These are phyloP conservation scores for Durio zibethinus DNA, from an alignment of 345 rosid genomes.

Conservation along the genomic window DNA sequence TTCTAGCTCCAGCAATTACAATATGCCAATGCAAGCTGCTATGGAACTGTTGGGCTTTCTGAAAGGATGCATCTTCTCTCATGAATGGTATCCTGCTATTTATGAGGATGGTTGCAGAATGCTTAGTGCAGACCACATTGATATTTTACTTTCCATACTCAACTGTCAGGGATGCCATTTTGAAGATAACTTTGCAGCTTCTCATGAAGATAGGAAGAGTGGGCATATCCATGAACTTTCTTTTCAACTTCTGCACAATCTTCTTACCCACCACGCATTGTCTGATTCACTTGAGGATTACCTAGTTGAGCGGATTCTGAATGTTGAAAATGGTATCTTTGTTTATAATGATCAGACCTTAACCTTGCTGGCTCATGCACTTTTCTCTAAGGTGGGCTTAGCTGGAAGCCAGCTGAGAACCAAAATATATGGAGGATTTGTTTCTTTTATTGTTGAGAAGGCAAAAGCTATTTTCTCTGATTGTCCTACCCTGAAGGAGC, in stretches of 20 bases:
- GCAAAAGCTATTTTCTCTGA: conserved; percentile 42
- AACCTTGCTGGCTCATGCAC: conserved; percentile 64
- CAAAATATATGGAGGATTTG: conserved; percentile 55
- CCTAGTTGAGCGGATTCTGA: conserved; percentile 68
- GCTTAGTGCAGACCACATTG: conserved; percentile 61
- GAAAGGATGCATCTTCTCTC: conserved; percentile 62
- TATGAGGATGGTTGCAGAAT: conserved; percentile 68
- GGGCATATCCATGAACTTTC: conserved; percentile 52
- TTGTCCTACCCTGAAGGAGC: conserved; percentile 54
- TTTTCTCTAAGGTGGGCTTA: conserved; percentile 55
- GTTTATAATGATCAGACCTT: conserved; percentile 70
- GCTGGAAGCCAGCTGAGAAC: conserved; percentile 67
- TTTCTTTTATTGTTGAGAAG: conserved; percentile 58
- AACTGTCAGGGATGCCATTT: conserved; percentile 36
- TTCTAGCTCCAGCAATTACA: conserved; percentile 48
- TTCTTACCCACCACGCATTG: conserved; percentile 53
- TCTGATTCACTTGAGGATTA: conserved; percentile 67
- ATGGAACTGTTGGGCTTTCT: conserved; percentile 69
- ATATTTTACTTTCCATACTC: conserved; percentile 66
- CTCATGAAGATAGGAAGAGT: conserved; percentile 58
- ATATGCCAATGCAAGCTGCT: conserved; percentile 79
- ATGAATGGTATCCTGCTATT: conserved; percentile 61
- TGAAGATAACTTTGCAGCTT: conserved; percentile 45
- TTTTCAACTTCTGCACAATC: conserved; percentile 67
- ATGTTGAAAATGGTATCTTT: conserved; percentile 62